These are phyloP conservation scores for Pythium pectinolyticum DNA, from an alignment of 352 stramenopile species.

Conservation along the genomic window DNA sequence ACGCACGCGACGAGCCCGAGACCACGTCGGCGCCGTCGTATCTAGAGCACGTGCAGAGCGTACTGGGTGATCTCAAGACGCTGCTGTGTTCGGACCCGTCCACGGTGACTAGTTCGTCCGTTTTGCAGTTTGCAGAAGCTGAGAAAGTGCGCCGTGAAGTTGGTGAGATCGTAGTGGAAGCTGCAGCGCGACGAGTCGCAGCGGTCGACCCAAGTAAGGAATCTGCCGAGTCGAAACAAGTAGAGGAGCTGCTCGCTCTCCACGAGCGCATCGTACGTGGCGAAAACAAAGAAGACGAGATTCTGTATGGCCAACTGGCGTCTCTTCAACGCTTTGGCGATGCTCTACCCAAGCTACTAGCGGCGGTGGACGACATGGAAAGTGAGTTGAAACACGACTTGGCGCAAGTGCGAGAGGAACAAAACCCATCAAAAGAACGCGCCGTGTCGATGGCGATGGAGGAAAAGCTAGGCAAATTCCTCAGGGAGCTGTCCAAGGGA, in stretches of 20 bases:
- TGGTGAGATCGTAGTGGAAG: slow-evolving; percentile 46
- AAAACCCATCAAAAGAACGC: slow-evolving; percentile 60
- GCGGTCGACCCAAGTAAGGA: too few relatives aligned
- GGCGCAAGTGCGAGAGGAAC: slow-evolving; percentile 42
- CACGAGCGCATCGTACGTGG: slow-evolving; percentile 40
- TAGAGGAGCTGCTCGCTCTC: slow-evolving; percentile 37
- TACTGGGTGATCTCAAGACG: slow-evolving; percentile 39
- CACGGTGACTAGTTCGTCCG: slow-evolving; percentile 49
- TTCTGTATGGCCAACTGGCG: slow-evolving; percentile 27
- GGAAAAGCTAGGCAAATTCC: slow-evolving; percentile 7
- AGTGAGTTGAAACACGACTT: slow-evolving; percentile 44
- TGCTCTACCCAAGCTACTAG: slow-evolving; percentile 41
- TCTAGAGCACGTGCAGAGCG: slow-evolving; percentile 33
- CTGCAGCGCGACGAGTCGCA: slow-evolving; percentile 27
- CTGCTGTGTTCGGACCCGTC: slow-evolving; percentile 44
- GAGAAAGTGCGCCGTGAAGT: slow-evolving; percentile 61
- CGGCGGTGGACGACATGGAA: slow-evolving; percentile 43
- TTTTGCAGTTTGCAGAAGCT: slow-evolving; percentile 45
- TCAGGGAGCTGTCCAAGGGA: slow-evolving; percentile 11
- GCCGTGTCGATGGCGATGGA: slow-evolving; percentile 42
- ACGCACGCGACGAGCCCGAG: slow-evolving; percentile 8
- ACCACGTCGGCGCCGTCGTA: slow-evolving; percentile 22
- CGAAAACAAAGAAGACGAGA: slow-evolving; percentile 61
- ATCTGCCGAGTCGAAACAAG: too few relatives aligned
- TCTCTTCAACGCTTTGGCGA: slow-evolving; percentile 45